Evolutionary conservation across 306 rosid genomes (phyloP).

Genomic region (Prinsepia uniflora): DNA sequence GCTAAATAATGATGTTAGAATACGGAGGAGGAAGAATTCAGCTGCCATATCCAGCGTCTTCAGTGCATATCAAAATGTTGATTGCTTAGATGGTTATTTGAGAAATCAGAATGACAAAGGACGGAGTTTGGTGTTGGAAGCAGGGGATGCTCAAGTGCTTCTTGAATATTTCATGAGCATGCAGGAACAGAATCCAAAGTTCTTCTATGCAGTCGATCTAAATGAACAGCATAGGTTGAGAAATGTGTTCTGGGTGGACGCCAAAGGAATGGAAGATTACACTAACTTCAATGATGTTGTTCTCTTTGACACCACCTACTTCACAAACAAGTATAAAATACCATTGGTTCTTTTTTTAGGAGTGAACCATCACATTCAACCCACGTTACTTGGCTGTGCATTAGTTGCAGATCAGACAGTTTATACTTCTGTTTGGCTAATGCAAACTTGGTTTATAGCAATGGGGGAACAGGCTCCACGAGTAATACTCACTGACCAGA

Average conservation of each 20-base stretch:
- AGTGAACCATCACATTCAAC: constrained; percentile 32
- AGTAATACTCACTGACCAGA: constrained; percentile 29
- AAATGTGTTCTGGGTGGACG: constrained; percentile 30
- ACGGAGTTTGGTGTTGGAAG: constrained; percentile 22
- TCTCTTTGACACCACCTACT: constrained; percentile 27
- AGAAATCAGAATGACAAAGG: constrained; percentile 29
- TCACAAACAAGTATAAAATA: constrained; percentile 26
- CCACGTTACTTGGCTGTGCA: constrained; percentile 28
- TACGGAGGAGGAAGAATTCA: constrained; percentile 22
- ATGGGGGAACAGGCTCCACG: constrained; percentile 33
- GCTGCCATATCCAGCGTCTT: constrained; percentile 20
- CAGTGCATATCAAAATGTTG: constrained; percentile 29
- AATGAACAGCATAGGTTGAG: constrained; percentile 32
- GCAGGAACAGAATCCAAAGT: constrained; percentile 27
- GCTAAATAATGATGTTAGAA: constrained; percentile 18
- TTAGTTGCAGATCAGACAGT: constrained; percentile 27
- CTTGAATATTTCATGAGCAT: constrained; percentile 26
- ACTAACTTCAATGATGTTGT: constrained; percentile 25
- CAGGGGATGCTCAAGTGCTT: constrained; percentile 27
- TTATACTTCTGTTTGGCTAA: constrained; percentile 27
- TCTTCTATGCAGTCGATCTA: constrained; percentile 31
- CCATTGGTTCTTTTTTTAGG: constrained; percentile 29
- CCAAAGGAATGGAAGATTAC: constrained; percentile 32
- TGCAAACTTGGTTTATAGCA: constrained; percentile 33
- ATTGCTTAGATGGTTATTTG: constrained; percentile 25